phyloP scores from a whole-genome alignment of 164 flowering plant species.

The Protea cynaroides region DNA sequence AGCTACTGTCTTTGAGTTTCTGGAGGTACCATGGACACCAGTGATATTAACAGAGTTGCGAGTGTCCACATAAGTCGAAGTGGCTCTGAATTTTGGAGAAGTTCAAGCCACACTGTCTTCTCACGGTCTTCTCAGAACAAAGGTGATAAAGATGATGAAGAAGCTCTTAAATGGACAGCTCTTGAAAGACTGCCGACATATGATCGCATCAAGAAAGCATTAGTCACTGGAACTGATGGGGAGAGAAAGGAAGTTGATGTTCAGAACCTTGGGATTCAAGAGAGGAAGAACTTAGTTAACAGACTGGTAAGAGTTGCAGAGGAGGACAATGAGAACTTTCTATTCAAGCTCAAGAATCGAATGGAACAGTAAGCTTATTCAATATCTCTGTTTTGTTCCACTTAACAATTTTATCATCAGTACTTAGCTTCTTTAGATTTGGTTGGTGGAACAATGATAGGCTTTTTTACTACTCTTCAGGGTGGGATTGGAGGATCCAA shows the following conservation, averaged over 20 bases:
- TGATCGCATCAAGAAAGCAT: constrained; percentile 34
- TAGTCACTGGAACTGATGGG: constrained; percentile 24
- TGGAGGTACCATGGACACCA: not conserved
- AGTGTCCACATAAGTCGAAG: not conserved
- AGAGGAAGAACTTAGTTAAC: constrained; percentile 45
- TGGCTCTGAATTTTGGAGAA: not conserved
- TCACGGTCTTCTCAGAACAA: not conserved
- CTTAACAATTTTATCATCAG: too few relatives aligned
- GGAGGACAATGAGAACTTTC: constrained; percentile 74
- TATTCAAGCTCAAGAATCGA: constrained; percentile 60
- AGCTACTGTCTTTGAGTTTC: not conserved
- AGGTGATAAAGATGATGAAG: constrained; percentile 35
- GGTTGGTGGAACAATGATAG: not conserved
- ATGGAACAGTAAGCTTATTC: constrained; percentile 39
- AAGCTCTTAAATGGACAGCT: constrained; percentile 51
- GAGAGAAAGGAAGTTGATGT: constrained; percentile 27
- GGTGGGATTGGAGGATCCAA: constrained; percentile 13
- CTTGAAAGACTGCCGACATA: constrained; percentile 45
- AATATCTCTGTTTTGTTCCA: not conserved
- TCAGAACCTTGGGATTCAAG: constrained; percentile 28
- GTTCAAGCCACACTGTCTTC: not conserved
- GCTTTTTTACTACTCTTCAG: not conserved
- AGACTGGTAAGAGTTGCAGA: constrained; percentile 54
- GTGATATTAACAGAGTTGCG: not conserved
- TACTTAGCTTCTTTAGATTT: not conserved